Evolutionary conservation across 208 protist species (phyloP), one percentile per base, ranked within the genome.

Genomic region (Phytomonas francai): DNA sequence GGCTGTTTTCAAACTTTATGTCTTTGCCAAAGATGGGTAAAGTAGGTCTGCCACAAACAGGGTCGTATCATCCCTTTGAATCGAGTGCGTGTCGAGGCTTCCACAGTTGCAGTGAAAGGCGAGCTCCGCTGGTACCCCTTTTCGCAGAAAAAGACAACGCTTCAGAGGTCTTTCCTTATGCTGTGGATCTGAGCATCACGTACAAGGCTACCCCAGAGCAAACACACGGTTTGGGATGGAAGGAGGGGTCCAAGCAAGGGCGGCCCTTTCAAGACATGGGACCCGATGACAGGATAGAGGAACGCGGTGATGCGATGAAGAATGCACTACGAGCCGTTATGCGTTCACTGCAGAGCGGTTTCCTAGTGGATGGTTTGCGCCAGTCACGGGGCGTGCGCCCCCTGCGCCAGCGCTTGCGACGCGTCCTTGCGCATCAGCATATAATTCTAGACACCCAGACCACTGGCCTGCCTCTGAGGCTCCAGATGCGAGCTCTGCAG

Each of bases 401-500:
- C 39, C 39, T 60, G 64, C 39, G 64, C 0, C 64, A 59, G 9
- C 45, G 51, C 31, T 32, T 68, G 11, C 64, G 39, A 3, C 64
- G 64, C 8, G 64, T 42, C 49, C 64, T 68, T 33, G 28, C 25
- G 22, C 36, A 68, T 59, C 64, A 68, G 30, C 30, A 57, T 34
- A 58, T 39, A 6, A 61, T 81, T 27, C 66, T 81, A 11, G 64
- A 78, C 42, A 45, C 74, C 19, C 76, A 80, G 60, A 65, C 67
- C 39, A 29, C 57, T 11, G 22, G 22, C 30, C 6, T 81, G 22
- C 57, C 72, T 42, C 19, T 75, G 3, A 72, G 72, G 59, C 19
- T 73, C 2, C 77, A 81, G 66, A 65, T 81, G 9, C 30, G 67
- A 59, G 69, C 73, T 1, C 71, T 81, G 64, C 73, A 78, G 69